phyloP scores from a whole-genome alignment of 768 basidiomycete species.

The Mycena maculata region DNA sequence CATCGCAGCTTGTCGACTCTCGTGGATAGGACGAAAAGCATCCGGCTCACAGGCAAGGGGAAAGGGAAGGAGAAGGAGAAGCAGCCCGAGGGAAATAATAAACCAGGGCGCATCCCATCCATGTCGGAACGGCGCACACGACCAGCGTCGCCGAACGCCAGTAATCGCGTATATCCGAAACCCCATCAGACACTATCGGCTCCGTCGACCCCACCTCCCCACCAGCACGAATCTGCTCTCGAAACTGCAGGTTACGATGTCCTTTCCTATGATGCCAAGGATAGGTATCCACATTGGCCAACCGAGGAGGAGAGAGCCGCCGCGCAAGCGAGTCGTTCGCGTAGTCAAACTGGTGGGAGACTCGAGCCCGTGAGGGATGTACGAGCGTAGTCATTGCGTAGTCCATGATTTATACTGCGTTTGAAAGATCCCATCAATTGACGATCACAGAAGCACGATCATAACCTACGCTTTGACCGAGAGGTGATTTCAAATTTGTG shows the following conservation, averaged over 20 bases:
- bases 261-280: slow-evolving; percentile 29
- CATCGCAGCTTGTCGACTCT: slow-evolving; percentile 16
- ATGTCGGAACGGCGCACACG: slow-evolving; percentile 8
- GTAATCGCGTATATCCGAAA: not conserved
- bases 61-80: slow-evolving; percentile 9
- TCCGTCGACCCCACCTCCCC: slow-evolving; percentile 23
- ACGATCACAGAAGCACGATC: too few relatives aligned
- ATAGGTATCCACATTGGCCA: slow-evolving; percentile 31
- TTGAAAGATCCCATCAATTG: too few relatives aligned
- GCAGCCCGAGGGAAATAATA: not conserved
- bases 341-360: not conserved
- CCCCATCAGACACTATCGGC: slow-evolving; percentile 13
- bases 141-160: not conserved
- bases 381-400: not conserved
- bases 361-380: slow-evolving; percentile 28
- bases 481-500: too few relatives aligned
- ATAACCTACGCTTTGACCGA: slow-evolving; percentile 15
- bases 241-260: slow-evolving; percentile 33
- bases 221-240: slow-evolving; percentile 31
- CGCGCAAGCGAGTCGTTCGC: slow-evolving; percentile 1
- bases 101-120: not conserved
- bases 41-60: slow-evolving; percentile 15
- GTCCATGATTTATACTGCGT: too few relatives aligned
- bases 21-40: slow-evolving; percentile 3
- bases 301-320: slow-evolving; percentile 17